Conservation (phyloP, 352 stramenopile species). For the Phytophthora aleatoria region DNA sequence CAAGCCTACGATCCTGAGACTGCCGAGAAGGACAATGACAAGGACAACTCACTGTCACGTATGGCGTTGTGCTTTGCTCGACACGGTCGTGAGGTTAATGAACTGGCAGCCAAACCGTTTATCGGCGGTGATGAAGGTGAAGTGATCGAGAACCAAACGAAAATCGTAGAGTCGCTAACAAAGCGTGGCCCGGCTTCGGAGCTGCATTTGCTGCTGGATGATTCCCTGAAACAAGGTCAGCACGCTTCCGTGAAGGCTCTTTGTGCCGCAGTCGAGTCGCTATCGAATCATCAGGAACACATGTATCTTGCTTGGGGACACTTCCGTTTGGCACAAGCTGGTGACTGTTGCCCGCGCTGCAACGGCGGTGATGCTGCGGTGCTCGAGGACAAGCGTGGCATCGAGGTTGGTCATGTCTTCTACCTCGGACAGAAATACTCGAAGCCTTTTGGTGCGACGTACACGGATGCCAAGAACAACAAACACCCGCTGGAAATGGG, state of each 20-base stretch:
- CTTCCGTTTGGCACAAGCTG: conserved; percentile 69
- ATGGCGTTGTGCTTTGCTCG: conserved; percentile 65
- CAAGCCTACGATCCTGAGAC: conserved; percentile 21
- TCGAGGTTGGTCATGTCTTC: conserved; percentile 91
- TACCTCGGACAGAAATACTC: conserved; percentile 91
- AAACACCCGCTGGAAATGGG: conserved; percentile 86
- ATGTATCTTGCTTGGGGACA: conserved; percentile 40
- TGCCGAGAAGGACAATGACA: conserved; percentile 5
- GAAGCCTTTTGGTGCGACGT: conserved; percentile 75
- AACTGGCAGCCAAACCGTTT: conserved; percentile 72
- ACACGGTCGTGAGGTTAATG: conserved; percentile 68
- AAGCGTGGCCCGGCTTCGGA: conserved; percentile 15
- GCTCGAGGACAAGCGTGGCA: conserved; percentile 79
- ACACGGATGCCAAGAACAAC: conserved; percentile 48
- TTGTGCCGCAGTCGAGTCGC: conserved; percentile 14
- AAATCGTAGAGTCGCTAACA: conserved; percentile 29
- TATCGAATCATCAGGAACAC: conserved; percentile 25
- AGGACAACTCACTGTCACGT: conserved; percentile 8
- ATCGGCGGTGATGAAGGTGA: conserved; percentile 63
- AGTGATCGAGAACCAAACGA: conserved; percentile 34
- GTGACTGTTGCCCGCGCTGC: conserved; percentile 69
- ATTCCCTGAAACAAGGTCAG: conserved; percentile 49
- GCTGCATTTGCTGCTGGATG: conserved; percentile 71
- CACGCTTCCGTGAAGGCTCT: conserved; percentile 26
- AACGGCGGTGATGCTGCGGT: conserved; percentile 27